Evolutionary conservation across 192 early-diverging fungal genomes (phyloP).

Genomic region (Funneliformis mosseae): DNA sequence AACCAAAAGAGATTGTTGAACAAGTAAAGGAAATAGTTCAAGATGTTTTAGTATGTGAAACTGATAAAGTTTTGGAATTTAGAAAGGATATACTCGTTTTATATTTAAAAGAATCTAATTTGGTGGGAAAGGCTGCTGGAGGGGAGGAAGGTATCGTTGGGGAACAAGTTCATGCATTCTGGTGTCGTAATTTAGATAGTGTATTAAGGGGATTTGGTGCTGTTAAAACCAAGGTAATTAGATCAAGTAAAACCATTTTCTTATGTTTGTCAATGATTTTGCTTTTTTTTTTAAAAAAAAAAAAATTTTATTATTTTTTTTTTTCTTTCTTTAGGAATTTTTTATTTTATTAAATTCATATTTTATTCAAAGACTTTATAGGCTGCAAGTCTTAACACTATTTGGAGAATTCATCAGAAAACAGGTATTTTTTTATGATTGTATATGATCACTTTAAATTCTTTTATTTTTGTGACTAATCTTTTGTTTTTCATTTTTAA

Average conservation of each 20-base stretch:
- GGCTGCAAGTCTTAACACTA: conserved; percentile 19
- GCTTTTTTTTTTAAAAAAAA: not conserved
- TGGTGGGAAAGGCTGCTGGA: conserved; percentile 22
- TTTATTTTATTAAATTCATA: conserved; percentile 24
- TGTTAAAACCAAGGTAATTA: conserved; percentile 26
- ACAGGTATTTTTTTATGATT: conserved; percentile 19
- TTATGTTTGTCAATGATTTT: not conserved
- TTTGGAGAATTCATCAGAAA: conserved; percentile 5
- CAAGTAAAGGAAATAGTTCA: conserved; percentile 10
- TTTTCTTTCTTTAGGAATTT: conserved; percentile 17
- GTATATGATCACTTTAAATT: not conserved
- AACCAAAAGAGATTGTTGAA: conserved; percentile 26
- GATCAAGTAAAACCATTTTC: not conserved
- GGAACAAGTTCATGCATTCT: conserved; percentile 18
- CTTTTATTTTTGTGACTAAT: not conserved
- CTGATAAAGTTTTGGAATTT: not conserved
- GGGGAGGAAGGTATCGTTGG: conserved; percentile 1
- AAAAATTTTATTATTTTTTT: not conserved
- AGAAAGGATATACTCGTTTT: not conserved
- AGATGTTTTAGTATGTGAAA: conserved; percentile 17
- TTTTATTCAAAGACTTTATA: conserved; percentile 15
- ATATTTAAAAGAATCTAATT: conserved; percentile 20
- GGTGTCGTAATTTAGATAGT: conserved; percentile 24
- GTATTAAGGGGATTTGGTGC: conserved; percentile 18
- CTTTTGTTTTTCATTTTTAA: not conserved